Evolutionary conservation across 306 rosid genomes (phyloP).

Genomic region (Luffa acutangula): DNA sequence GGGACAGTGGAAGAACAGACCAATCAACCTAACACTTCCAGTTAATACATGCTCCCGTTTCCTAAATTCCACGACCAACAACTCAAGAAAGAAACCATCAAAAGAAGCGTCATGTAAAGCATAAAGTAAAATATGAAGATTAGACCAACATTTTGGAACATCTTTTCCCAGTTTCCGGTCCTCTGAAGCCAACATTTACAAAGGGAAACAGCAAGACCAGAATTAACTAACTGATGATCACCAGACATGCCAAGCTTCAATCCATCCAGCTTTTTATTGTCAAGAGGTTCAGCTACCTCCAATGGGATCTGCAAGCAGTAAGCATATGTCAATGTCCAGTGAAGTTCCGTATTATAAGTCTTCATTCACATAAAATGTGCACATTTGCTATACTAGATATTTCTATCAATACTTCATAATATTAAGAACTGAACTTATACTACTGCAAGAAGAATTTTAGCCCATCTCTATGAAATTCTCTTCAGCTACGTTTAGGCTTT

Average conservation of each 20-base stretch:
- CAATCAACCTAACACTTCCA: not conserved
- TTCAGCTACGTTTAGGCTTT: not conserved
- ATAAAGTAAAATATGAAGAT: not conserved
- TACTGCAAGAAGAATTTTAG: not conserved
- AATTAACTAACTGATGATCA: slow-evolving; percentile 60
- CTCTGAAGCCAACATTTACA: slow-evolving; percentile 75
- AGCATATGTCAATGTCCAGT: slow-evolving; percentile 10
- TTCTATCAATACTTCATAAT: not conserved
- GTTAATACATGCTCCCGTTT: not conserved
- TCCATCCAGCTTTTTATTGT: slow-evolving; percentile 37
- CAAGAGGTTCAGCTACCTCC: slow-evolving; percentile 36
- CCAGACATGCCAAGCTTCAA: slow-evolving; percentile 52
- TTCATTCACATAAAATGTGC: not conserved
- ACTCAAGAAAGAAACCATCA: not conserved
- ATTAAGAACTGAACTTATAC: not conserved
- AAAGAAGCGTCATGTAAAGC: not conserved
- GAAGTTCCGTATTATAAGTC: not conserved
- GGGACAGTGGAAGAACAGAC: not conserved
- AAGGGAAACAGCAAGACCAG: slow-evolving; percentile 74
- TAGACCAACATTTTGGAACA: slow-evolving; percentile 33
- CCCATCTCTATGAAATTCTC: not conserved
- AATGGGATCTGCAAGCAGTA: slow-evolving; percentile 46
- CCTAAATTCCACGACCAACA: not conserved
- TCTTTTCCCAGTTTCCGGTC: slow-evolving; percentile 58
- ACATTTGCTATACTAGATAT: not conserved